A percentile compares a stretch with the other conserved stretches of the same genome.
Conservation (phyloP, 1,139 yeast species). For the Insectozyma bohioensis region DNA sequence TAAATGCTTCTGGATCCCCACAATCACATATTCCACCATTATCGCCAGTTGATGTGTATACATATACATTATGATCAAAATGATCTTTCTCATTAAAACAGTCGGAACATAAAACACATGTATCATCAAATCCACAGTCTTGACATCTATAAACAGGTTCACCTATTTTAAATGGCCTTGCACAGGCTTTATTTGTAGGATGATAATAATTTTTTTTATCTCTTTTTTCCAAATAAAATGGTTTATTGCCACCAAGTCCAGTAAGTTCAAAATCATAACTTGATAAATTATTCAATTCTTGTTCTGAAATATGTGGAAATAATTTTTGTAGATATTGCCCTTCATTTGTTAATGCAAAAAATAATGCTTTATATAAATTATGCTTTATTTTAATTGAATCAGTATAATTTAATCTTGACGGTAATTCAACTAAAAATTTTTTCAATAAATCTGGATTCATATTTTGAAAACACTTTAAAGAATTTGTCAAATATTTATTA, state of each 20-base stretch:
- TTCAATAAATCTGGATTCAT: conserved; percentile 23
- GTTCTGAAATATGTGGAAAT: conserved; percentile 26
- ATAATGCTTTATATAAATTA: conserved; percentile 27
- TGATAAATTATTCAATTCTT: conserved; percentile 18
- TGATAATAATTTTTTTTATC: conserved; percentile 20
- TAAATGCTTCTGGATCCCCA: conserved; percentile 88
- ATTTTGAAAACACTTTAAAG: too few relatives aligned
- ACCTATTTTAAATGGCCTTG: conserved; percentile 55
- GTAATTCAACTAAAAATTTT: conserved; percentile 29
- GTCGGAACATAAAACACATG: conserved; percentile 69
- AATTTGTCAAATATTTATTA: too few relatives aligned
- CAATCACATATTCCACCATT: conserved; percentile 82
- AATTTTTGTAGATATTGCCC: conserved; percentile 27
- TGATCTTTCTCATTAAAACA: conserved; percentile 74
- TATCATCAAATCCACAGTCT: conserved; percentile 68
- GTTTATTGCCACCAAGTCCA: conserved; percentile 7
- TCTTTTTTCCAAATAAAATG: conserved; percentile 14
- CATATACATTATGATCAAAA: conserved; percentile 57
- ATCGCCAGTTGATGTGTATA: conserved; percentile 47
- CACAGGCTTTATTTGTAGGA: conserved; percentile 52
- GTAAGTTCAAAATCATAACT: conserved; percentile 16
- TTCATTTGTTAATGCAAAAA: conserved; percentile 31
- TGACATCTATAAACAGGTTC: conserved; percentile 68
- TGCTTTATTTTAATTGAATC: conserved; percentile 17
- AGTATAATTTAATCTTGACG: conserved; percentile 20